Base-by-base conservation (phyloP, 1,284 basidiomycete genomes). In the Schizophyllum commune region DNA sequence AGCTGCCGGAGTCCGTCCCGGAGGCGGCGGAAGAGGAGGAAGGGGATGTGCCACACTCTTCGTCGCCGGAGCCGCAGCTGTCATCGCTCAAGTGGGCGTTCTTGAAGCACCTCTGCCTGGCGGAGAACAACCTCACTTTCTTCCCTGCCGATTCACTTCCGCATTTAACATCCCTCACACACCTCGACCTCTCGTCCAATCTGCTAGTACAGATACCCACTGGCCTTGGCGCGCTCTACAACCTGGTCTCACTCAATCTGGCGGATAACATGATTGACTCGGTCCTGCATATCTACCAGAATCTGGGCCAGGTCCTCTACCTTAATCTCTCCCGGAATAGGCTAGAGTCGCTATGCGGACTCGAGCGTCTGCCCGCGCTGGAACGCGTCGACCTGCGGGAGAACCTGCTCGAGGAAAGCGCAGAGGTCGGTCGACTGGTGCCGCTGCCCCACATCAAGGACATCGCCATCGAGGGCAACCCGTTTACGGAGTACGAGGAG, bases 261-360 rank as follows among this genome's bases (percentile, higher is more conserved):
- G 83, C 91, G 17, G 90, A 95, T 74, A 98, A 99, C 77, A 91
- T 98, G 83, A 95, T 99, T 66, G 94, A 96, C 68, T 96, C 95
- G 5, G 90, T 98, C 17, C 82, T 96, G 3, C 92, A 91, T 32
- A 94, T 96, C 58, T 91, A 93, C 69, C 83, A 83, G 39, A 83
- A 86, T 61, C 81, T 96, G n/a, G 91, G 92, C 2, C 86, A 89
- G 64, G 79, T 96, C 52, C 78, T 87, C 20, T 79, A 80, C 5
- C 76, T 97, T 67, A 93, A 94, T 71, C 80, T 97, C 17, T 82
- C 91, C 0, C 79, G 80, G 60, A 99, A 99, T 70, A 86, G 96
- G 1, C 84, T 98, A 56, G 93, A 96, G 69, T 95, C 92, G 21
- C 83, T 99, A 58, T 95, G 94, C 65, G 96, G 96, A 2, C 80